These are phyloP conservation scores for Candida parachauliodes DNA, from an alignment of 805 yeast species.

Conservation along the genomic window DNA sequence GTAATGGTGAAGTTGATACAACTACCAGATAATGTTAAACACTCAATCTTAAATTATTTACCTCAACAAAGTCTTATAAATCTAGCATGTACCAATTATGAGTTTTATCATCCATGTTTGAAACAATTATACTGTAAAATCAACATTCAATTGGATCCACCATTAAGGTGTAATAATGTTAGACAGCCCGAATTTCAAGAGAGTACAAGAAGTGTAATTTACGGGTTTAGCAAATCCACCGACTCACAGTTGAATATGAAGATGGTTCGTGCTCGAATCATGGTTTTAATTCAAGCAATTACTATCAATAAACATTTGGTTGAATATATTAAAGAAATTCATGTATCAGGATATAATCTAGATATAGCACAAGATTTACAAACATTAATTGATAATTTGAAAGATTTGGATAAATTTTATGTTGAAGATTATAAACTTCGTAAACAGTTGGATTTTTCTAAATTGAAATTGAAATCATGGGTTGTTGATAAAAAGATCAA, in stretches of 20 bases:
- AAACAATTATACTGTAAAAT: constrained; percentile 25
- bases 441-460: constrained; percentile 8
- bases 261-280: constrained; percentile 26
- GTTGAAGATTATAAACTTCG: constrained; percentile 17
- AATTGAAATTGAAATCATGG: constrained; percentile 12
- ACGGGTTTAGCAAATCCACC: constrained; percentile 17
- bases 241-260: constrained; percentile 17
- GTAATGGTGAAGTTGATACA: constrained; percentile 7
- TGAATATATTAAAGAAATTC: constrained; percentile 16
- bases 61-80: constrained; percentile 30
- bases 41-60: constrained; percentile 15
- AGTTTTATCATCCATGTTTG: constrained; percentile 31
- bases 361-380: constrained; percentile 5
- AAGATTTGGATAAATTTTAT: constrained; percentile 13
- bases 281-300: constrained; percentile 22
- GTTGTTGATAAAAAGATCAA: constrained; percentile 16
- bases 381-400: constrained; percentile 4
- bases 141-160: constrained; percentile 12
- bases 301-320: constrained; percentile 23
- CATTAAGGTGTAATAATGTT: not conserved
- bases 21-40: constrained; percentile 10
- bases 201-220: constrained; percentile 19
- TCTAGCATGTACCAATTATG: constrained; percentile 31
- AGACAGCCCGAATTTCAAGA: constrained; percentile 21
- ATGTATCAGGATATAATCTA: constrained; percentile 14